Conservation (phyloP, 2,329 filamentous ascomycete species). For the Penicillium expansum region DNA sequence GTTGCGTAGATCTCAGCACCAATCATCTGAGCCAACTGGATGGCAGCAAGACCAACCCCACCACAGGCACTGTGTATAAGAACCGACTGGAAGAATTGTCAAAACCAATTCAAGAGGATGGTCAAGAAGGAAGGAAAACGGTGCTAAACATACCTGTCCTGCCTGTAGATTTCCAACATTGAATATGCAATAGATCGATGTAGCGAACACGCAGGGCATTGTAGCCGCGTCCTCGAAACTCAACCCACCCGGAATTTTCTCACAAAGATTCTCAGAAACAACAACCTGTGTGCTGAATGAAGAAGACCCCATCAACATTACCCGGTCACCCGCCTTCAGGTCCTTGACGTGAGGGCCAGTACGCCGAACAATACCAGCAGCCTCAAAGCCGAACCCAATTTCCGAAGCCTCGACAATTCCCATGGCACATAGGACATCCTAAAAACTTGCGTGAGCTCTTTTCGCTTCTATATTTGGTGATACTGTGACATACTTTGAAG, state of each 20-base stretch:
- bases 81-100: slow-evolving; percentile 16
- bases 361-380: slow-evolving; percentile 20
- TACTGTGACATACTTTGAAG: slow-evolving; percentile 20
- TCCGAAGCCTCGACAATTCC: slow-evolving; percentile 9
- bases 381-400: slow-evolving; percentile 23
- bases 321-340: slow-evolving; percentile 24
- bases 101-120: not conserved
- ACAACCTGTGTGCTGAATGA: slow-evolving; percentile 12
- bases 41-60: slow-evolving; percentile 25
- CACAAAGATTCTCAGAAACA: slow-evolving; percentile 13
- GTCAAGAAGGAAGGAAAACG: no score
- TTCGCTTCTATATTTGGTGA: not conserved
- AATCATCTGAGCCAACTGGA: slow-evolving; percentile 24
- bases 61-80: slow-evolving; percentile 32
- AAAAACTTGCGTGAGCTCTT: not conserved
- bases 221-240: slow-evolving; percentile 21
- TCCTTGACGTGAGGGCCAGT: slow-evolving; percentile 21
- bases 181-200: slow-evolving; percentile 22
- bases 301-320: slow-evolving; percentile 15
- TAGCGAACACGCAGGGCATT: slow-evolving; percentile 21
- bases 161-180: slow-evolving; percentile 22
- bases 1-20: slow-evolving; percentile 29
- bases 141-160: slow-evolving; percentile 16
- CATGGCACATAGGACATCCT: slow-evolving; percentile 20
- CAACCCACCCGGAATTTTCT: slow-evolving; percentile 12